Evolutionary conservation across 2,329 filamentous ascomycete genomes (phyloP), one percentile per base, ranked within the genome.

Genomic region (Paecilomyces niveus): DNA sequence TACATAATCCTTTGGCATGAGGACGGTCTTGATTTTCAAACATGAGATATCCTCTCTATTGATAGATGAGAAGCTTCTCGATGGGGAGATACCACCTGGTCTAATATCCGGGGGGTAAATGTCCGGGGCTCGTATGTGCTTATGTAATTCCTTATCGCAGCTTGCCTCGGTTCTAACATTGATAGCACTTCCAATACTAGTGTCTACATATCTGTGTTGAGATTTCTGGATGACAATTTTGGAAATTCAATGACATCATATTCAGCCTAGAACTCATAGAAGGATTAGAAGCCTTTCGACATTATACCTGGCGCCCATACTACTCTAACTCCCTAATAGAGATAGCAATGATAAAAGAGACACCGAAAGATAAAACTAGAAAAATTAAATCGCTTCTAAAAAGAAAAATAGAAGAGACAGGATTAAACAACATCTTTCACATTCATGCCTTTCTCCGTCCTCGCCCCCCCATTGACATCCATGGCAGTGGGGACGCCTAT

Each of bases 1-100:
- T 26, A 56, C 31, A 58, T 64, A 58, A n/a, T 63, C 62, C 39
- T 55, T 56, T 39, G 57, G 59, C 59, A 61, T 59, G 18, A 35
- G 54, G 53, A 55, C 24, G n/a, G 54, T 8, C 35, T 6, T 8
- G 2, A n/a, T 8, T 45, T 45, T n/a, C 35, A n/a, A n/a, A n/a
- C 18, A 45, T n/a, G 35, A n/a, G n/a, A 45, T 45, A 45, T 45
- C 4, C 24, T 26, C 24, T 45, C 18, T n/a, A 6, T 45, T 18
- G n/a, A 45, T 7, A n/a, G 35, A 45, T n/a, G 35, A n/a, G n/a
- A 7, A n/a, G 35, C 6, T 15, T 45, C 15, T n/a, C 3, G 15
- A 45, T 15, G 15, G 35, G 35, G 18, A 18, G 35, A n/a, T 45
- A 18, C 35, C 8, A 18, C 18, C n/a, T 45, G 15, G 35, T 45